Evolutionary conservation across 805 yeast species (phyloP), one percentile per base, ranked within the genome.

Genomic region (Cyberlindnera samutprakarnensis): DNA sequence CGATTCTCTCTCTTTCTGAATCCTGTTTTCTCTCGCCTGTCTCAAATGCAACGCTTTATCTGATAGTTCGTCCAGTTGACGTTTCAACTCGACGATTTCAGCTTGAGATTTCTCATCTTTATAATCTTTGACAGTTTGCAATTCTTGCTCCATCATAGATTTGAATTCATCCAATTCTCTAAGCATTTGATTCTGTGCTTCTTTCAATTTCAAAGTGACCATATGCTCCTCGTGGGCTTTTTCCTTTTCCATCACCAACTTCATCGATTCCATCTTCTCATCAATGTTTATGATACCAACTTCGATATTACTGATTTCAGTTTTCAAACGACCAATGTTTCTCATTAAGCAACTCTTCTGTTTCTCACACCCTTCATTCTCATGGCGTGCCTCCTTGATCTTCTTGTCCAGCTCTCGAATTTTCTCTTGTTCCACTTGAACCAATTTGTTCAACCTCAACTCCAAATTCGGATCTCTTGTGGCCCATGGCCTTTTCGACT

Each of bases 81-180:
- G 22, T 20, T 50, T 33, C 12, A 60, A 33, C 0, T 37, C 29
- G 4, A 30, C 23, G 11, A 57, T 45, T 20, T 54, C 33, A 17
- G 22, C 14, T 7, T 25, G 21, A 6, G 38, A 35, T 4, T 34
- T 32, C 4, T 35, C 31, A 31, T 41, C 46, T 11, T 33, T 34
- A 18, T 28, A 41, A 28, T 40, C 53, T 14, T 31, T 30, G 0
- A 62, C 61, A 4, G 42, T 35, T 13, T 51, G 43, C 5, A 66
- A 39, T 32, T 61, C 63, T 16, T 54, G 22, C 14, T 40, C 37
- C 18, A 38, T 21, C 23, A 23, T 18, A 7, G 19, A 40, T n/a
- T 54, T 49, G 23, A 63, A 39, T 30, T 64, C 62, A 38, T 54
- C 58, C 38, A 60, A 25, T 56, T 57, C 30, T 46, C 50, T 23